Conservation (phyloP, 2,329 filamentous ascomycete species). For the Xylariaceae sp. region DNA sequence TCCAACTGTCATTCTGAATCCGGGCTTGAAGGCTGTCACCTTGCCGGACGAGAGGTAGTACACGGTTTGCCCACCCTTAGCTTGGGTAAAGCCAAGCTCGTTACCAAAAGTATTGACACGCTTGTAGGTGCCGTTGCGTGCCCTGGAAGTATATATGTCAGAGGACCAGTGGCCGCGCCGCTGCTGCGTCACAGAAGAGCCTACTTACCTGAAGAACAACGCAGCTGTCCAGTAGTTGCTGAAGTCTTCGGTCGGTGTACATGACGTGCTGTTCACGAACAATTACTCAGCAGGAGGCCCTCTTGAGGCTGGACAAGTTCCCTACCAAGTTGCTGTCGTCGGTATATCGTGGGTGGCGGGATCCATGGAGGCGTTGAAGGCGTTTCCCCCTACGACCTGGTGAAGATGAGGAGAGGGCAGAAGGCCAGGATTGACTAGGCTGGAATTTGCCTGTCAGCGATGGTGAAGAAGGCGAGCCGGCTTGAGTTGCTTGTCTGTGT, state of each 20-base stretch:
- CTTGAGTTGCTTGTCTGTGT: neutral
- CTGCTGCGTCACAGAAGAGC: too few species aligned
- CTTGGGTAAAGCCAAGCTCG: conserved; percentile 22
- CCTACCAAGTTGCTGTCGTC: conserved; percentile 21
- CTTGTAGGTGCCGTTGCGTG: conserved; percentile 22
- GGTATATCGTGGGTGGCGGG: conserved; percentile 19
- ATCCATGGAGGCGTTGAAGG: conserved; percentile 25
- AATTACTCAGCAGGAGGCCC: too few species aligned
- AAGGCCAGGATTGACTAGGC: conserved; percentile 24
- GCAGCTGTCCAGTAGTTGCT: conserved; percentile 27
- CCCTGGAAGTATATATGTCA: too few species aligned
- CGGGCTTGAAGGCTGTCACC: conserved; percentile 34
- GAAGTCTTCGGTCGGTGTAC: conserved; percentile 24
- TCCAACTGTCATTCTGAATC: conserved; percentile 38
- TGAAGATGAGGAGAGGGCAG: conserved; percentile 25
- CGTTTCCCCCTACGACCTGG: conserved; percentile 26
- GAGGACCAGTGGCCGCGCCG: too few species aligned
- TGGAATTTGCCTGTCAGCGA: conserved; percentile 2
- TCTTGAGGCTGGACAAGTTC: too few species aligned
- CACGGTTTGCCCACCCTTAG: conserved; percentile 33
- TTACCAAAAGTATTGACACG: conserved; percentile 27
- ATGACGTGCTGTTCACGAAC: too few species aligned
- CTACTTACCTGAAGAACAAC: conserved; percentile 16
- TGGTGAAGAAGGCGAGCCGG: neutral
- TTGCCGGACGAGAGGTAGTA: conserved; percentile 36